Percentiles rank a stretch among this genome's conserved stretches.
phyloP scores from a whole-genome alignment of 768 basidiomycete genomes.

The Pulveroboletus sp. region DNA sequence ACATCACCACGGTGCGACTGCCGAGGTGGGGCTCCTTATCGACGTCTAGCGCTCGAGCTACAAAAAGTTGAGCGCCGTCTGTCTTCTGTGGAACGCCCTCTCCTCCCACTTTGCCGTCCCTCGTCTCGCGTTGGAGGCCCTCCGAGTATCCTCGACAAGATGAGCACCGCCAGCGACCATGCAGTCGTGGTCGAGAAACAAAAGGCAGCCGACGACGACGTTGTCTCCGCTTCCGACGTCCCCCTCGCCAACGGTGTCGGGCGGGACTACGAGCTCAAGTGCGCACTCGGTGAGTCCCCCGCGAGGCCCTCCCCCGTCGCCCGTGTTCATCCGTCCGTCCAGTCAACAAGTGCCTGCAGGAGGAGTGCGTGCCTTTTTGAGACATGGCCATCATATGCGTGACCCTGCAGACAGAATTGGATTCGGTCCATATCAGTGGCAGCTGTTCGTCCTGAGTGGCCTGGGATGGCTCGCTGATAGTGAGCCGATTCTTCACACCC shows the following conservation, averaged over 20 bases:
- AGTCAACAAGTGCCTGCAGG: constrained; percentile 46
- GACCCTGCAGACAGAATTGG: constrained; percentile 35
- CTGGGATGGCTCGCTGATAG: constrained; percentile 49
- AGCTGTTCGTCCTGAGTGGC: constrained; percentile 44
- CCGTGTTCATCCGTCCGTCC: not conserved
- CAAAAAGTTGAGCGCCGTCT: constrained; percentile 9
- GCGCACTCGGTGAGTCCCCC: constrained; percentile 24
- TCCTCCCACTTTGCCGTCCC: not conserved
- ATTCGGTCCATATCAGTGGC: constrained; percentile 46
- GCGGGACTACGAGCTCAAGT: constrained; percentile 32
- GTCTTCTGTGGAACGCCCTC: constrained; percentile 15
- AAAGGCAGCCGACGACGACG: constrained; percentile 10
- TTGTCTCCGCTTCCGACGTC: constrained; percentile 1
- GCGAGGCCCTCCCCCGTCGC: not conserved
- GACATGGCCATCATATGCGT: constrained; percentile 1
- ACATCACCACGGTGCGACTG: not conserved
- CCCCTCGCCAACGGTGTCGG: constrained; percentile 23
- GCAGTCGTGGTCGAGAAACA: constrained; percentile 17
- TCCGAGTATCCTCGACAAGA: not conserved
- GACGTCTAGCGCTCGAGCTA: not conserved
- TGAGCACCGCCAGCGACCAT: constrained; percentile 3
- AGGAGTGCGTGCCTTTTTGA: constrained; percentile 32
- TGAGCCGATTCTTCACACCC: constrained; percentile 21
- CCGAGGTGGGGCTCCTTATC: constrained; percentile 2
- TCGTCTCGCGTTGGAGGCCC: not conserved